These are phyloP conservation scores for Macadamia integrifolia DNA, from an alignment of 164 flowering plant species.

Conservation along the genomic window DNA sequence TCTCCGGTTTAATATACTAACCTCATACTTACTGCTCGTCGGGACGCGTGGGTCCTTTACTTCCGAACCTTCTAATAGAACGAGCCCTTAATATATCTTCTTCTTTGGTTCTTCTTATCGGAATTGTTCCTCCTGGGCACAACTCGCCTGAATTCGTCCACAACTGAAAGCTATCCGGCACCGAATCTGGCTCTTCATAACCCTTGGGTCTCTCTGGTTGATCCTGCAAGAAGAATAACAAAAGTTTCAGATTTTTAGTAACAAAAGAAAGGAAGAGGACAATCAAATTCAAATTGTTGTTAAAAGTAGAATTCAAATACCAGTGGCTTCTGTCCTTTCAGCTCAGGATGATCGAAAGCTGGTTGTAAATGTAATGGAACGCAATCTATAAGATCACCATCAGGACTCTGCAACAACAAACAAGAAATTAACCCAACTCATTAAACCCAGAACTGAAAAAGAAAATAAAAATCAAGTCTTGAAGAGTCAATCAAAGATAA, in stretches of 20 bases:
- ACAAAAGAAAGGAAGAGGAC: too few species aligned
- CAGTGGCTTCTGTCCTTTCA: slow-evolving; percentile 47
- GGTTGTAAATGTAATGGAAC: slow-evolving; percentile 48
- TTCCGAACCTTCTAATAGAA: slow-evolving; percentile 55
- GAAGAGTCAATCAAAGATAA: not conserved
- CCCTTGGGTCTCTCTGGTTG: slow-evolving; percentile 80
- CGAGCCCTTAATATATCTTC: slow-evolving; percentile 68
- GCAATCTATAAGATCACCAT: slow-evolving; percentile 62
- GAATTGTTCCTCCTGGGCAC: slow-evolving; percentile 87
- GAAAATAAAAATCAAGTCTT: not conserved
- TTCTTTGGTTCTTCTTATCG: slow-evolving; percentile 86
- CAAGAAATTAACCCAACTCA: not conserved
- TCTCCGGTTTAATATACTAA: slow-evolving; percentile 18
- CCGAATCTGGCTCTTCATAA: slow-evolving; percentile 22
- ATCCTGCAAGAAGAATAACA: slow-evolving; percentile 38
- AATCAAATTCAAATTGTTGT: not conserved
- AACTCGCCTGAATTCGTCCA: slow-evolving; percentile 69
- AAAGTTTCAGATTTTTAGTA: too few species aligned
- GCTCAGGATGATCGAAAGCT: slow-evolving; percentile 54
- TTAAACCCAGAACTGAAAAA: not conserved
- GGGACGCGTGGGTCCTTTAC: slow-evolving; percentile 65
- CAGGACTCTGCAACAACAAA: slow-evolving; percentile 43
- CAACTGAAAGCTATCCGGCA: slow-evolving; percentile 45
- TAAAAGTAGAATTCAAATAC: slow-evolving; percentile 19
- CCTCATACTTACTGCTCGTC: slow-evolving; percentile 85